Conservation (phyloP, 2,329 filamentous ascomycete genomes). For the Trichoderma endophyticum region DNA sequence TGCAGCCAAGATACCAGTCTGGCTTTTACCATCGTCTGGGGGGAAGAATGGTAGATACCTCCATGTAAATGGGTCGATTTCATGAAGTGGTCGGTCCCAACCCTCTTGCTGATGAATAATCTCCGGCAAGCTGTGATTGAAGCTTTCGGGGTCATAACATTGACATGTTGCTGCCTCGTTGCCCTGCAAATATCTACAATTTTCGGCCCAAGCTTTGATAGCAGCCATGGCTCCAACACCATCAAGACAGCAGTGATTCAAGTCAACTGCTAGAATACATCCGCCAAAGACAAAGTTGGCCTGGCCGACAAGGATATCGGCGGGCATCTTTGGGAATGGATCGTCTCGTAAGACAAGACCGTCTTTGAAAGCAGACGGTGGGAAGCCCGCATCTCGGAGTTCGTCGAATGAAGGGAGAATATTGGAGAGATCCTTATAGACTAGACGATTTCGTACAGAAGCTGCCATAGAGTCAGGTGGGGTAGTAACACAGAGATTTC, state of each 20-base stretch:
- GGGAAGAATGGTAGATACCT: neutral
- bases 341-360: slow-evolving; percentile 25
- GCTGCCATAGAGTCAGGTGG: neutral
- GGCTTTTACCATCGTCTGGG: neutral
- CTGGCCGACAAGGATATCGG: slow-evolving; percentile 30
- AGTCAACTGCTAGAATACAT: slow-evolving; percentile 28
- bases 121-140: slow-evolving; percentile 30
- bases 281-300: slow-evolving; percentile 33
- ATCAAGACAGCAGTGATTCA: slow-evolving; percentile 30
- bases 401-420: slow-evolving; percentile 28
- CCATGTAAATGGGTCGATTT: slow-evolving; percentile 29
- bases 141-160: slow-evolving; percentile 31
- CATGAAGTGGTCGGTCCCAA: slow-evolving; percentile 20
- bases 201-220: slow-evolving; percentile 32
- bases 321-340: slow-evolving; percentile 27
- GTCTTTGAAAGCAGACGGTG: slow-evolving; percentile 29
- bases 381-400: slow-evolving; percentile 27
- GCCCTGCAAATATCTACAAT: slow-evolving; percentile 29
- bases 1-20: neutral
- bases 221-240: slow-evolving; percentile 30
- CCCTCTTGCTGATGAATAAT: slow-evolving; percentile 30
- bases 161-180: slow-evolving; percentile 26
- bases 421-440: slow-evolving; percentile 20
- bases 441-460: neutral
- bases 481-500: slow-evolving; percentile 19